phyloP scores from a whole-genome alignment of 495 filamentous ascomycete genomes.

The Pseudoneurospora amorphoporcata region DNA sequence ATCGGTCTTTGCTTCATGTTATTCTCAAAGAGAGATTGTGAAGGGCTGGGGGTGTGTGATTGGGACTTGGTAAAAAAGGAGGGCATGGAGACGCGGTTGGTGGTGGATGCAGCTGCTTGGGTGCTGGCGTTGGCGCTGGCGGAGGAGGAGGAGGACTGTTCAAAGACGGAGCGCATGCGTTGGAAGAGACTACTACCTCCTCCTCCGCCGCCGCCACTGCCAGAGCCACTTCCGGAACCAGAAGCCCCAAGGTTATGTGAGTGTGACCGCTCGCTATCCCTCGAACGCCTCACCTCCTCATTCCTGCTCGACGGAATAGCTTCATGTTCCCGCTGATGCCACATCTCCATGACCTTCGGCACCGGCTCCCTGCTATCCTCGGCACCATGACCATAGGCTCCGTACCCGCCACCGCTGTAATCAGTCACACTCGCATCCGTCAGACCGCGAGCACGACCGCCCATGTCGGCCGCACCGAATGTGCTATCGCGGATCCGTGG shows the following conservation, averaged over 20 bases:
- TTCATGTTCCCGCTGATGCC: neutral
- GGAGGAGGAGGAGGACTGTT: conserved; percentile 3
- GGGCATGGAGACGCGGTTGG: neutral
- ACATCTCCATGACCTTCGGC: neutral
- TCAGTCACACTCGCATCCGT: conserved; percentile 4
- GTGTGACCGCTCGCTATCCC: neutral
- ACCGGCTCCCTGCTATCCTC: neutral
- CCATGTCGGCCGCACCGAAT: neutral
- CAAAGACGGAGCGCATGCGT: conserved; percentile 25
- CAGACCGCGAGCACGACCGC: conserved; percentile 4
- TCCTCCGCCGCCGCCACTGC: neutral
- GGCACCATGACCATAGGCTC: neutral
- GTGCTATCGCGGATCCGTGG: conserved; percentile 8
- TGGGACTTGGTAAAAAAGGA: neutral
- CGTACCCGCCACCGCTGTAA: conserved; percentile 3
- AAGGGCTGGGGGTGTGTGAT: neutral
- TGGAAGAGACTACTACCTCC: conserved; percentile 17
- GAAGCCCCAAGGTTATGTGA: neutral
- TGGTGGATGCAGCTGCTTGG: neutral
- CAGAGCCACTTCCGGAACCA: neutral
- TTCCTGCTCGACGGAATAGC: neutral
- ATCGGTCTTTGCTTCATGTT: neutral
- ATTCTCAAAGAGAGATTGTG: neutral
- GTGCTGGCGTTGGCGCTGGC: neutral
- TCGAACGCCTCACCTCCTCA: neutral